Percentiles rank a stretch among this genome's conserved stretches.
Evolutionary conservation across 2,329 filamentous ascomycete genomes (phyloP).

Genomic region (Septoria linicola): DNA sequence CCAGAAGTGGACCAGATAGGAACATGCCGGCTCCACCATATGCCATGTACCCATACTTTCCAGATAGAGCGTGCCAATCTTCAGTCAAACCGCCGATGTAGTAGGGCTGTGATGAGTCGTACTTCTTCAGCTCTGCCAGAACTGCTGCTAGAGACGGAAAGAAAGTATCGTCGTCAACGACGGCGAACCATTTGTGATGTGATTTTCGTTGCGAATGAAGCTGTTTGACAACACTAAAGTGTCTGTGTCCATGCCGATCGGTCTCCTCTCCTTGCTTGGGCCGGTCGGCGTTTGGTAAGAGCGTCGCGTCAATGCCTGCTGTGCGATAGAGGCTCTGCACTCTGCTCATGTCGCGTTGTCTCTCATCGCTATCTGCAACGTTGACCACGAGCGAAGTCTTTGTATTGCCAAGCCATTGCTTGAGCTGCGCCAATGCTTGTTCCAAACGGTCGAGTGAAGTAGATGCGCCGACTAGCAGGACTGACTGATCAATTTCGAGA

Average conservation of each 20-base stretch:
- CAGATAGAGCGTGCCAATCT: conserved; percentile 7
- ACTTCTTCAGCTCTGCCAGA: conserved; percentile 15
- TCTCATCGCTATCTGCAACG: conserved; percentile 3
- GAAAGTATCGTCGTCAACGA: conserved; percentile 28
- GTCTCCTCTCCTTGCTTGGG: neutral
- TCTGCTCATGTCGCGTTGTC: neutral
- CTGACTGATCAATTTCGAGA: neutral
- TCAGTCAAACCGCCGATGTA: conserved; percentile 21
- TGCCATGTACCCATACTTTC: conserved; percentile 19
- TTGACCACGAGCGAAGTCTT: conserved; percentile 6
- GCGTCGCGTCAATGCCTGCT: neutral
- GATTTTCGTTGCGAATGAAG: neutral
- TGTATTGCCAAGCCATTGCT: conserved; percentile 3
- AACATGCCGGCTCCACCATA: conserved; percentile 23
- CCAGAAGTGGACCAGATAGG: conserved; percentile 16
- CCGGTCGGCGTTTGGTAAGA: conserved; percentile 1
- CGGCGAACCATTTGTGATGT: conserved; percentile 17
- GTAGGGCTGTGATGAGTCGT: conserved; percentile 14
- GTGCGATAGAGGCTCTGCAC: neutral
- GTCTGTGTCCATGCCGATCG: conserved; percentile 9
- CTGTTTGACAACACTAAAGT: conserved; percentile 7
- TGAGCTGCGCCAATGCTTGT: conserved; percentile 2
- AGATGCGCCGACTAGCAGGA: conserved; percentile 3
- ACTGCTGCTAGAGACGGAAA: conserved; percentile 18
- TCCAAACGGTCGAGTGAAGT: conserved; percentile 5